Evolutionary conservation across 108 stramenopile genomes (phyloP), one percentile per base, ranked within the genome.

Genomic region (Licmophora abbreviata): DNA sequence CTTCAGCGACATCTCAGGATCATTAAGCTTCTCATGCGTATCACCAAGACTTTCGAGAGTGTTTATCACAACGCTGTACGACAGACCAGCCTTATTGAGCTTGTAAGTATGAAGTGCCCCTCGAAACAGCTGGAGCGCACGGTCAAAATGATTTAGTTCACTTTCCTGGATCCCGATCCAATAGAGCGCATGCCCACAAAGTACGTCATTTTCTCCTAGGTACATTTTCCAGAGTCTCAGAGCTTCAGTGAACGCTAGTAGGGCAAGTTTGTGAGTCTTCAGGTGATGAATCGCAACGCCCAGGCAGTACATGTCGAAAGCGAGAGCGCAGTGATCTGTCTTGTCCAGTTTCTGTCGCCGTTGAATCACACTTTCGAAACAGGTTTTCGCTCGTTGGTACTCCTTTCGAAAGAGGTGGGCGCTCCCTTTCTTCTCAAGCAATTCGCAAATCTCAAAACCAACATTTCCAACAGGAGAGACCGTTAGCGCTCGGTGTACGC

Each of bases 181-280:
- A 43, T 61, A 50, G 6, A 68, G 44, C 30, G 67, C 43, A n/a
- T 34, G 26, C 1, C 48, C 71, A 14, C 63, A 54, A 0, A 27
- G 29, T 46, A 25, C 10, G 14, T 54, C 29, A 44, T 58, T 36
- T 28, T 60, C 48, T 34, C 71, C 63, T 7, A 59, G 17, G 0
- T 56, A 76, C 9, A 50, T 70, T 27, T 32, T 38, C 1, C 71
- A 71, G 20, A 77, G 79, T 35, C 64, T 22, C 21, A 85, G 29
- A 4, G 60, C 47, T 48, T 72, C 73, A 35, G 61, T 56, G 37
- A 73, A 65, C 29, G 59, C 25, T 4, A 69, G 45, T 42, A 29
- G 60, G 11, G 71, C 48, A 37, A 59, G 57, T 20, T 61, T 34
- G 31, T 59, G 63, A n/a, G 61, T 63, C n/a, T 64, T 40, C 35